These are phyloP conservation scores for Fusarium fracticaudum DNA, from an alignment of 2,329 filamentous ascomycete genomes.

Conservation along the genomic window DNA sequence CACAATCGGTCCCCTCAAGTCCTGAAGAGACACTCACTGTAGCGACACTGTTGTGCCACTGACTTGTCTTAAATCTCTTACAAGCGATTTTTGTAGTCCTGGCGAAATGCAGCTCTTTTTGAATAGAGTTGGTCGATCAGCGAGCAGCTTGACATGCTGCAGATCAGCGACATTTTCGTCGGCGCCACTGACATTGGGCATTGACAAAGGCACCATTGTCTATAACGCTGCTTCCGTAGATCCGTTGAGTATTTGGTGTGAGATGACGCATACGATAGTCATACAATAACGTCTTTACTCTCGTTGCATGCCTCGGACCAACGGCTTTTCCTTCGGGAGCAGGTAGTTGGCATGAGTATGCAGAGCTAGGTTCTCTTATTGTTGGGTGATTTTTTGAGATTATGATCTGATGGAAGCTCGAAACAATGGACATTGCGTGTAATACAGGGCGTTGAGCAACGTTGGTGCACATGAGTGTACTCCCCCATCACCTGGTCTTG, in stretches of 20 bases:
- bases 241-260: rapidly evolving
- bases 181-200: not conserved
- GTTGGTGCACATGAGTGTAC: rapidly evolving
- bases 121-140: not conserved
- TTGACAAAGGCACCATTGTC: not conserved
- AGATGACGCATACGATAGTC: not conserved
- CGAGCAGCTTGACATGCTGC: not conserved
- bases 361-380: not conserved
- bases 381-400: too few species aligned
- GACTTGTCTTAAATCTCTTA: too few species aligned
- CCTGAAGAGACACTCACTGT: not conserved
- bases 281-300: not conserved
- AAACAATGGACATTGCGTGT: rapidly evolving
- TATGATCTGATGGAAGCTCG: rapidly evolving
- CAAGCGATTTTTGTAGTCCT: not conserved
- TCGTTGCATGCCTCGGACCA: not conserved
- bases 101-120: not conserved
- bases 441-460: rapidly evolving
- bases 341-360: not conserved
- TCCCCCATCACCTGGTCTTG: too few species aligned
- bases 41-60: too few species aligned
- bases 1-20: not conserved
- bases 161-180: not conserved
- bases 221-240: not conserved
- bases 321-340: not conserved